Evolutionary conservation across 768 basidiomycete genomes (phyloP).

Genomic region (Pleurotus platypus): DNA sequence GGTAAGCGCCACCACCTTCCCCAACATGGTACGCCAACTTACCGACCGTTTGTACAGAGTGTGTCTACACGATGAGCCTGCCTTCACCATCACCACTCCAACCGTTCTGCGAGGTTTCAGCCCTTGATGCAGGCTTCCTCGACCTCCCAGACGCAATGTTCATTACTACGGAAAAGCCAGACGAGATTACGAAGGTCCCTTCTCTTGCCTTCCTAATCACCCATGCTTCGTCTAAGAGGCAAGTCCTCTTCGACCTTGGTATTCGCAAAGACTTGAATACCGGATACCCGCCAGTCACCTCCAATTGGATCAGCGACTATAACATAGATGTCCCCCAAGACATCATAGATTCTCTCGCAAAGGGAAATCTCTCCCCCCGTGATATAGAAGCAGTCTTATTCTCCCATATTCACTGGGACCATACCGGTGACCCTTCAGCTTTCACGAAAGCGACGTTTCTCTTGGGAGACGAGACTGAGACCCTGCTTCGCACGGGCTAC

Average conservation of each 20-base stretch:
- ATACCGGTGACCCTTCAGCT: constrained; percentile 41
- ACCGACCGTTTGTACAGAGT: no score
- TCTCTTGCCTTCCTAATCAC: constrained; percentile 50
- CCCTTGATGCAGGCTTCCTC: constrained; percentile 48
- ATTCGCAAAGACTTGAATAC: constrained; percentile 43
- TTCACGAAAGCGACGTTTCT: constrained; percentile 47
- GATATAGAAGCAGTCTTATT: constrained; percentile 42
- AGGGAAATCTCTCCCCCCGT: constrained; percentile 40
- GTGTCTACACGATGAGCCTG: constrained; percentile 13
- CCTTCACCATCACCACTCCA: constrained; percentile 40
- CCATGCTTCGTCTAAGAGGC: constrained; percentile 35
- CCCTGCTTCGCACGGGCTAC: constrained; percentile 35
- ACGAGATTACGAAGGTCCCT: constrained; percentile 28
- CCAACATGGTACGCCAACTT: no score
- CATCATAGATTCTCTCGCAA: constrained; percentile 43
- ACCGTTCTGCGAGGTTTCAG: constrained; percentile 51
- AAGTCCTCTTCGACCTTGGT: constrained; percentile 56
- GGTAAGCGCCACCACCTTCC: no score
- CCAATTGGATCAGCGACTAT: constrained; percentile 23
- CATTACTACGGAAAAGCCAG: constrained; percentile 29
- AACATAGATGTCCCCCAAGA: constrained; percentile 28
- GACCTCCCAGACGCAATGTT: constrained; percentile 32
- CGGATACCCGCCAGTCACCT: constrained; percentile 28
- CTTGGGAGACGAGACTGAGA: constrained; percentile 36
- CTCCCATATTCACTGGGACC: constrained; percentile 56